These are phyloP conservation scores for Dictyostelium citrinum DNA, from an alignment of 78 protist genomes.

Conservation along the genomic window DNA sequence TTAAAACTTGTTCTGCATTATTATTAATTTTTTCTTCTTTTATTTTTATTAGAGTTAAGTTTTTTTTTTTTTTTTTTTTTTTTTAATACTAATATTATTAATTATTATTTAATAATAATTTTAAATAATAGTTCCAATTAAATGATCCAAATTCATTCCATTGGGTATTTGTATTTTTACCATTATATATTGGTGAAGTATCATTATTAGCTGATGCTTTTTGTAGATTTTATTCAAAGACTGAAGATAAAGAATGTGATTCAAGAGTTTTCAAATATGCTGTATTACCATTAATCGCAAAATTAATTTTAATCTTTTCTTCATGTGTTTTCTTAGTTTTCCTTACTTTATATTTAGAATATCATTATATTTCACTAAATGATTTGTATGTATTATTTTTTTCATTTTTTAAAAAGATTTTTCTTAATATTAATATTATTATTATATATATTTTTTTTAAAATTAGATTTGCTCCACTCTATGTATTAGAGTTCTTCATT, in stretches of 20 bases:
- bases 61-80: neutral
- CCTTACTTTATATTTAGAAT: constrained; percentile 6
- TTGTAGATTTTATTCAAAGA: neutral
- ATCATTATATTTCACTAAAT: neutral
- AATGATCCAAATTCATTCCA: neutral
- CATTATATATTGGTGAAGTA: constrained; percentile 7
- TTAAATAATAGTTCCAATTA: neutral
- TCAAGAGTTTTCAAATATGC: neutral
- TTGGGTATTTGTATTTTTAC: constrained; percentile 5
- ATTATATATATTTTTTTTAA: neutral
- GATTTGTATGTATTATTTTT: neutral
- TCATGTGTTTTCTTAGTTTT: neutral
- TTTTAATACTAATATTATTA: neutral
- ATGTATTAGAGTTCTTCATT: neutral
- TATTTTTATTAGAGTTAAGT: neutral
- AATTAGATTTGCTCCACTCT: neutral
- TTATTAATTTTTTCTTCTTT: neutral
- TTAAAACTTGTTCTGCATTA: neutral
- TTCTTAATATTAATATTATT: neutral
- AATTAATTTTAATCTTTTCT: neutral
- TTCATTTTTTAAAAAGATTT: neutral
- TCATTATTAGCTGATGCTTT: neutral
- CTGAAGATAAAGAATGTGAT: neutral
- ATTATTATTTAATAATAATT: neutral
- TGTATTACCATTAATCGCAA: neutral